Evolutionary conservation across 495 filamentous ascomycete genomes (phyloP).

Genomic region (Echria macrotheca): DNA sequence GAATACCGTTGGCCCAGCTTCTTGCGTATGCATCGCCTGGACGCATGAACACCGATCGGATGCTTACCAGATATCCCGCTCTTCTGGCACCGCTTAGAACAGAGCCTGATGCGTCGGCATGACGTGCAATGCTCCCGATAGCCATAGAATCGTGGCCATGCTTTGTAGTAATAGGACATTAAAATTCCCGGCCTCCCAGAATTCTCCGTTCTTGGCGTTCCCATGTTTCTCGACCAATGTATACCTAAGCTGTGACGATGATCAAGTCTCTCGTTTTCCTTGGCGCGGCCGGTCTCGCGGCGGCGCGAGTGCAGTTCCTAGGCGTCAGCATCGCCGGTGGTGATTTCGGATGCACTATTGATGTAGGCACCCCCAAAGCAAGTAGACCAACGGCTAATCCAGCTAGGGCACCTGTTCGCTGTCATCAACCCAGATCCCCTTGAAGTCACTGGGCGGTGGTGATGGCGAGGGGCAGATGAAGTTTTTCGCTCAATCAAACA

Average conservation of each 20-base stretch:
- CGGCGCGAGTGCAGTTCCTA: constrained; percentile 5
- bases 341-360: constrained; percentile 48
- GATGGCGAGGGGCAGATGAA: constrained; percentile 45
- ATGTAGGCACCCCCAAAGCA: constrained; percentile 31
- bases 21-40: neutral
- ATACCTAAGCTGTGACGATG: constrained; percentile 4
- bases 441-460: constrained; percentile 20
- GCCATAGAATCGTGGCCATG: no score
- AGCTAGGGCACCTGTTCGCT: constrained; percentile 30
- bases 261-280: neutral
- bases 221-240: neutral
- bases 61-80: no score
- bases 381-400: no score
- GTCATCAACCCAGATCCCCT: constrained; percentile 28
- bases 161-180: no score
- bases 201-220: no score
- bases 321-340: constrained; percentile 42
- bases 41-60: no score
- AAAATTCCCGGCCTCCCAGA: no score
- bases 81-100: no score
- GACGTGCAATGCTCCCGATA: no score
- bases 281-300: neutral
- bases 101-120: no score
- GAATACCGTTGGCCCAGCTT: neutral
- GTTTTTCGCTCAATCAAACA: constrained; percentile 45